Evolutionary conservation across 2,329 filamentous ascomycete genomes (phyloP).

Genomic region (Curvularia eragrostidis): DNA sequence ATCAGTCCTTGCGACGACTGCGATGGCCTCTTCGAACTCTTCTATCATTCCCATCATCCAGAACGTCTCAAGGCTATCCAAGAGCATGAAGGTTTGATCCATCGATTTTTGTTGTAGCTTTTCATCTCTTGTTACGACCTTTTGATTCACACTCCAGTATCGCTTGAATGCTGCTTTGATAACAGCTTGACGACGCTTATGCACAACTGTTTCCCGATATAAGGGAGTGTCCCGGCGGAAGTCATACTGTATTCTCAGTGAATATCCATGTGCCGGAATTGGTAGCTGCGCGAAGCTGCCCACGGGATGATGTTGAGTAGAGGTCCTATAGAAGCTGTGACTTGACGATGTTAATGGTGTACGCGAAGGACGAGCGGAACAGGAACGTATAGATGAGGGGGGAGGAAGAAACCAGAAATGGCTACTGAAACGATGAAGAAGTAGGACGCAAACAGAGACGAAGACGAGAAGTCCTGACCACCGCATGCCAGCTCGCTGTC

Average conservation of each 20-base stretch:
- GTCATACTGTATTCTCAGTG: conserved; percentile 2
- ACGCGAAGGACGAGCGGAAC: conserved; percentile 23
- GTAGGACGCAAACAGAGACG: conserved; percentile 18
- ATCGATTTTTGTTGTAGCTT: not conserved
- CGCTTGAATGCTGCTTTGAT: conserved; percentile 77
- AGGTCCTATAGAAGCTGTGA: not conserved
- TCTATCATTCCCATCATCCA: conserved; percentile 4
- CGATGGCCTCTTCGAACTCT: conserved; percentile 1
- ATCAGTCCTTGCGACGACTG: not conserved
- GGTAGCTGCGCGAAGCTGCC: not conserved
- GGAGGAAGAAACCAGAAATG: conserved; percentile 19
- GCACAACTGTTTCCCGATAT: conserved; percentile 52
- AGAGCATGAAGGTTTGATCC: not conserved
- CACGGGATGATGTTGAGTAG: not conserved
- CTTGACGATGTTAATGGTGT: conserved; percentile 12
- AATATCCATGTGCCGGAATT: not conserved
- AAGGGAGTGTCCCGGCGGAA: not conserved
- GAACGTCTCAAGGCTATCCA: not conserved
- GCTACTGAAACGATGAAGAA: conserved; percentile 15
- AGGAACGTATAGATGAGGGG: conserved; percentile 15
- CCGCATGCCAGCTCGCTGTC: conserved; percentile 18
- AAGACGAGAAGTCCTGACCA: conserved; percentile 22
- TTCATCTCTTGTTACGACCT: not conserved
- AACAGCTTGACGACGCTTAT: conserved; percentile 66
- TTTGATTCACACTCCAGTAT: conserved; percentile 76